Conservation (phyloP, 805 yeast species). For the Suhomyces pyralidae region DNA sequence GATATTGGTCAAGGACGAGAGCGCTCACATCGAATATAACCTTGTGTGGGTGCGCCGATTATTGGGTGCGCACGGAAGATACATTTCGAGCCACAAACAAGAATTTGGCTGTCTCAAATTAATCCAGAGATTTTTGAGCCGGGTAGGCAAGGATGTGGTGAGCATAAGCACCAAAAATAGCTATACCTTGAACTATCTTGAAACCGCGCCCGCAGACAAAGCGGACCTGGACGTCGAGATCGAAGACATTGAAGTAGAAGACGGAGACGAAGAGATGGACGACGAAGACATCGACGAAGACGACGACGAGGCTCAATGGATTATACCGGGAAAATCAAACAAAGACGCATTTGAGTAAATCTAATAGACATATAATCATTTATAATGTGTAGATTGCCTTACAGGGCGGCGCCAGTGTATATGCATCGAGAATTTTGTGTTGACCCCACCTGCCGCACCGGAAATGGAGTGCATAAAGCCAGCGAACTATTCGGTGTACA, state of each 20-base stretch:
- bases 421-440: not conserved
- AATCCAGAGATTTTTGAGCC: slow-evolving; percentile 69
- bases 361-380: not conserved
- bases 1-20: slow-evolving; percentile 50
- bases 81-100: slow-evolving; percentile 59
- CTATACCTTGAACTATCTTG: slow-evolving; percentile 53
- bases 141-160: slow-evolving; percentile 73
- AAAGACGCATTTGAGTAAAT: not conserved
- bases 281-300: slow-evolving; percentile 40
- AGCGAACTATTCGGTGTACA: not conserved
- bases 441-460: not conserved
- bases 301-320: slow-evolving; percentile 11
- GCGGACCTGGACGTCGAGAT: slow-evolving; percentile 7
- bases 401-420: not conserved
- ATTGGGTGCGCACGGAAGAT: slow-evolving; percentile 72
- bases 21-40: slow-evolving; percentile 82
- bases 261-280: slow-evolving; percentile 23
- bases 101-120: slow-evolving; percentile 65
- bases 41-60: slow-evolving; percentile 75
- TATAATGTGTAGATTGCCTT: not conserved
- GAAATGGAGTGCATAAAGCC: not conserved
- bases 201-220: not conserved
- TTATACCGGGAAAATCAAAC: not conserved
- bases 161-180: slow-evolving; percentile 51
- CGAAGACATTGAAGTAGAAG: slow-evolving; percentile 16